Evolutionary conservation across 78 protist species (phyloP).

Genomic region (Emiliania huxleyi): DNA sequence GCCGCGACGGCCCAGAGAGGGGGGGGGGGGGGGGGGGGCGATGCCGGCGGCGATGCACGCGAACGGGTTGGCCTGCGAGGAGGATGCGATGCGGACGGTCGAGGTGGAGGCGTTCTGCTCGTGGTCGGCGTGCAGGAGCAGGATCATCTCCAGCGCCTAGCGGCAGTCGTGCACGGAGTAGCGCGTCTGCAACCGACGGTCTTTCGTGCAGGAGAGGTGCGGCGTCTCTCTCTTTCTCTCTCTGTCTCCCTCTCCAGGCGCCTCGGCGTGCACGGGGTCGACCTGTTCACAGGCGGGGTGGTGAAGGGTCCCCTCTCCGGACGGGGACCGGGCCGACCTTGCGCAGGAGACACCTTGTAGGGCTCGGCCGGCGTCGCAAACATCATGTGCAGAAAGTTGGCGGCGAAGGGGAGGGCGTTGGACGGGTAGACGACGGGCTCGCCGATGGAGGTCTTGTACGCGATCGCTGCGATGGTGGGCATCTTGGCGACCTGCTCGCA

Average conservation of each 20-base stretch:
- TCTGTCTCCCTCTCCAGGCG: no score
- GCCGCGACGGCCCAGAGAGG: neutral
- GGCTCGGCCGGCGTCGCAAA: conserved; percentile 28
- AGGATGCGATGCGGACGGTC: conserved; percentile 38
- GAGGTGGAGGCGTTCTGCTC: conserved; percentile 45
- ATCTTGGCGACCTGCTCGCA: conserved; percentile 26
- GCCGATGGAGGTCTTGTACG: conserved; percentile 11
- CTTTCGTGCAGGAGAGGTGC: no score
- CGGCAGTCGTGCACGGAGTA: no score
- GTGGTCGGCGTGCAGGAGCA: conserved; percentile 33
- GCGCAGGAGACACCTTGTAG: no score
- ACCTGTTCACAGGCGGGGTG: no score
- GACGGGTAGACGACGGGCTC: conserved; percentile 31
- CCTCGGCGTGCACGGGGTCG: neutral
- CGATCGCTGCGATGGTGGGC: conserved; percentile 35
- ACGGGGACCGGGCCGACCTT: no score
- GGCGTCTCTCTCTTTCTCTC: no score
- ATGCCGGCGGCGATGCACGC: conserved; percentile 39
- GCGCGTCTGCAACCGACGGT: no score
- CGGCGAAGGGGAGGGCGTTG: neutral
- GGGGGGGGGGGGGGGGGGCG: neutral
- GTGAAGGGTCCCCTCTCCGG: no score
- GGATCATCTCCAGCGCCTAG: conserved; percentile 23
- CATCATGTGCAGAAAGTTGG: conserved; percentile 42
- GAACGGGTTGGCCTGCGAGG: conserved; percentile 34